A percentile compares a stretch with the other conserved stretches of the same genome.
Evolutionary conservation across 2,329 filamentous ascomycete species (phyloP).

Genomic region (Setomelanomma holmii): DNA sequence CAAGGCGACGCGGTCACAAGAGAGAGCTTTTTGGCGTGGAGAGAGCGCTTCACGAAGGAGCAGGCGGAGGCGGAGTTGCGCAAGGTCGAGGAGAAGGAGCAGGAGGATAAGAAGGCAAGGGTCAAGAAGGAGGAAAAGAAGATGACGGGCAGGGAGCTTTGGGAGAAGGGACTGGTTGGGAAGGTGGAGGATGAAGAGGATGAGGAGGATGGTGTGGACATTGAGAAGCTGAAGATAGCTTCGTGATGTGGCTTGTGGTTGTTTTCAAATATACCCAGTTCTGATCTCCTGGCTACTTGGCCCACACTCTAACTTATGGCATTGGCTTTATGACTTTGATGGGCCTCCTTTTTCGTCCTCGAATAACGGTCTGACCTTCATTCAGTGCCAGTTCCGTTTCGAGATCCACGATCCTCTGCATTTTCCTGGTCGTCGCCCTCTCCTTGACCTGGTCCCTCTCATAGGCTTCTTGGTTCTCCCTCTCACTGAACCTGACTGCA

Average conservation of each 20-base stretch:
- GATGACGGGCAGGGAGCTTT: constrained; percentile 67
- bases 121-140: constrained; percentile 76
- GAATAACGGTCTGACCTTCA: constrained; percentile 44
- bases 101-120: constrained; percentile 64
- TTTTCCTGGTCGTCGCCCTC: constrained; percentile 45
- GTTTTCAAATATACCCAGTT: constrained; percentile 30
- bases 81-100: constrained; percentile 72
- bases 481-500: constrained; percentile 27
- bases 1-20: constrained; percentile 88
- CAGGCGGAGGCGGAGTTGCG: constrained; percentile 73
- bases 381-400: constrained; percentile 55
- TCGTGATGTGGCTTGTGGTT: constrained; percentile 16
- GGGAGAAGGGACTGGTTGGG: constrained; percentile 59
- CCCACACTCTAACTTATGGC: background rate
- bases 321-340: constrained; percentile 27
- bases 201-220: constrained; percentile 61
- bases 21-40: constrained; percentile 85
- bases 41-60: constrained; percentile 77
- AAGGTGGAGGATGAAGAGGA: constrained; percentile 72
- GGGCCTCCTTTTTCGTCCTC: constrained; percentile 34
- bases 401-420: constrained; percentile 57
- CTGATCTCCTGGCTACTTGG: too few relatives aligned
- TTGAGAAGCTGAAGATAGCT: constrained; percentile 50
- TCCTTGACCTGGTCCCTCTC: constrained; percentile 36
- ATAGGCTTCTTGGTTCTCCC: constrained; percentile 20